A percentile compares a stretch with the other conserved stretches of the same genome.
Evolutionary conservation across 2,329 filamentous ascomycete genomes (phyloP).

Genomic region (Pseudocercospora fijiensis): DNA sequence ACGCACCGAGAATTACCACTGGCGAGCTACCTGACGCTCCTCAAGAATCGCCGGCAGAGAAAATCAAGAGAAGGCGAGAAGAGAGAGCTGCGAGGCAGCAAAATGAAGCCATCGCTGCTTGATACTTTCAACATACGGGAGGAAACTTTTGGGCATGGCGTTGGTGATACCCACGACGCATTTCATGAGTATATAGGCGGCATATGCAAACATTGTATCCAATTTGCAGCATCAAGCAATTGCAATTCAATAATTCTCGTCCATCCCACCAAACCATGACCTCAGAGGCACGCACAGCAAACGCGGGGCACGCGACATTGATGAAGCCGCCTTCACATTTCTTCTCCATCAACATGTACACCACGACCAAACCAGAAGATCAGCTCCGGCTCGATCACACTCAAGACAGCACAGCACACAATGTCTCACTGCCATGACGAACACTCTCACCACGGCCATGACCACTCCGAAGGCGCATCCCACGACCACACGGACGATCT

Average conservation of each 20-base stretch:
- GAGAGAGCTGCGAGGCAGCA: conserved; percentile 28
- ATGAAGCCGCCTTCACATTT: conserved; percentile 1
- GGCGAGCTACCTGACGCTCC: conserved; percentile 38
- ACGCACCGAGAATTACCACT: conserved; percentile 38
- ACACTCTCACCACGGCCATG: conserved; percentile 44
- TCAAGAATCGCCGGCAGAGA: conserved; percentile 31
- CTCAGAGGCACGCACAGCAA: too few relatives aligned
- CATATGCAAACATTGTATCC: too few relatives aligned
- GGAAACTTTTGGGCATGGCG: conserved; percentile 5
- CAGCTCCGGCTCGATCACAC: conserved; percentile 14
- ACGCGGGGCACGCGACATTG: not conserved
- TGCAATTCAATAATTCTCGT: too few relatives aligned
- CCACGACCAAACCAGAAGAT: not conserved
- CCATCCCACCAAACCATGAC: too few relatives aligned
- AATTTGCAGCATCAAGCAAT: too few relatives aligned
- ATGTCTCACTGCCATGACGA: conserved; percentile 54
- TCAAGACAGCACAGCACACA: not conserved
- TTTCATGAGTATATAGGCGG: not conserved
- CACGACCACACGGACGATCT: conserved; percentile 93
- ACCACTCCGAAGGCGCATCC: conserved; percentile 57
- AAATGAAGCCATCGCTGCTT: conserved; percentile 32
- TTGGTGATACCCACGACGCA: conserved; percentile 13
- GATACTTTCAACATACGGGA: not conserved
- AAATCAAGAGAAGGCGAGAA: conserved; percentile 31
- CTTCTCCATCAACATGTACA: conserved; percentile 12